phyloP scores from a whole-genome alignment of 805 yeast species.

The Metschnikowia matae region DNA sequence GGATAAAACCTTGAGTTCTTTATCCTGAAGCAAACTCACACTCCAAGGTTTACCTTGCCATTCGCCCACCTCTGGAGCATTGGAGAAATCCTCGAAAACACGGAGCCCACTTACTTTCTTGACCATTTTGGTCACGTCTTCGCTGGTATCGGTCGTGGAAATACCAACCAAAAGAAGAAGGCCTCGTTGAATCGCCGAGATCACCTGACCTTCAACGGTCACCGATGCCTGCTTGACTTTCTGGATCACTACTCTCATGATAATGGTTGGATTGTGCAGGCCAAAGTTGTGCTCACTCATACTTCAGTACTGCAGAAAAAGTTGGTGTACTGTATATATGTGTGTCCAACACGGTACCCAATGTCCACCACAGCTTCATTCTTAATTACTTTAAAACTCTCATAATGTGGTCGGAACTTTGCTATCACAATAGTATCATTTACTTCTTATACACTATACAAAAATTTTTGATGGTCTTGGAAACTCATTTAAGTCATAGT shows the following conservation, averaged over 20 bases:
- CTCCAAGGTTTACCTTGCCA: slow-evolving; percentile 76
- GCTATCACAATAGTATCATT: no score
- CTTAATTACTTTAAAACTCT: no score
- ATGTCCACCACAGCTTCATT: no score
- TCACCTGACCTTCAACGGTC: slow-evolving; percentile 63
- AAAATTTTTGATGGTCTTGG: no score
- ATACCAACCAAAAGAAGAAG: slow-evolving; percentile 82
- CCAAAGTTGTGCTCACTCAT: no score
- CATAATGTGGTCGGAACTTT: no score
- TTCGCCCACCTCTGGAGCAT: slow-evolving; percentile 30
- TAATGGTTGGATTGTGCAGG: not conserved
- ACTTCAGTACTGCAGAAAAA: no score
- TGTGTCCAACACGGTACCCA: no score
- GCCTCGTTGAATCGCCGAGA: slow-evolving; percentile 76
- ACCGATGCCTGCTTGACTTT: slow-evolving; percentile 88
- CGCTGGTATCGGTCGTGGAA: slow-evolving; percentile 68
- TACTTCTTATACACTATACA: no score
- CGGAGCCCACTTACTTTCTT: slow-evolving; percentile 62
- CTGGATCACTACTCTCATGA: slow-evolving; percentile 88
- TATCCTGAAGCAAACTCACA: slow-evolving; percentile 54
- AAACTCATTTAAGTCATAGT: no score
- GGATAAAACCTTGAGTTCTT: slow-evolving; percentile 69
- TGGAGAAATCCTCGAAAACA: slow-evolving; percentile 62
- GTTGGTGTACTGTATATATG: no score
- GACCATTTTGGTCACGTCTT: slow-evolving; percentile 67